Evolutionary conservation across 2,329 filamentous ascomycete genomes (phyloP).

Genomic region (Sphaerulina vaccinii): DNA sequence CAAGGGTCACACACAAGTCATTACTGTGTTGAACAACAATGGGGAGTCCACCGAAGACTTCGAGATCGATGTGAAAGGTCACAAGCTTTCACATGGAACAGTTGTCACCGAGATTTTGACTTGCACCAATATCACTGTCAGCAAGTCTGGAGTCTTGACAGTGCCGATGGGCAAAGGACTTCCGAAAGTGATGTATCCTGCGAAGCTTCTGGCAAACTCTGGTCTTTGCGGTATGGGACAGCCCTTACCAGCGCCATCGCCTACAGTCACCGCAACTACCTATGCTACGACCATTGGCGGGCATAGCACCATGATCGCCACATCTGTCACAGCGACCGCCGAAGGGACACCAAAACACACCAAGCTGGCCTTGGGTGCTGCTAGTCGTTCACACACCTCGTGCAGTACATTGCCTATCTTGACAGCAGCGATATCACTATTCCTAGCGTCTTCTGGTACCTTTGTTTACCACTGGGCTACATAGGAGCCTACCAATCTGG

Average conservation of each 20-base stretch:
- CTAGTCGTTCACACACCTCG: not conserved
- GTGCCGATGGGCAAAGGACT: constrained; percentile 38
- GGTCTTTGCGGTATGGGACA: constrained; percentile 27
- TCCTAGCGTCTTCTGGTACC: not conserved
- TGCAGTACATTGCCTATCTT: not conserved
- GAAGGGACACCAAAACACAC: not conserved
- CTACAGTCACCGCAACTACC: not conserved
- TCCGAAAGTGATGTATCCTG: constrained; percentile 39
- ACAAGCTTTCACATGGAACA: constrained; percentile 32
- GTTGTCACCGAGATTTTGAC: constrained; percentile 37
- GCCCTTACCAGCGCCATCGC: constrained; percentile 1
- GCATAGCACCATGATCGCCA: not conserved
- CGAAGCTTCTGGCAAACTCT: constrained; percentile 26
- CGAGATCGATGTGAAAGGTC: constrained; percentile 38
- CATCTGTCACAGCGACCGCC: not conserved
- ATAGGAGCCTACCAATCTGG: not conserved
- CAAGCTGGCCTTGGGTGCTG: not conserved
- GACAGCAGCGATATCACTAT: not conserved
- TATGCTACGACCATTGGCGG: constrained; percentile 1
- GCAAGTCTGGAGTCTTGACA: constrained; percentile 29
- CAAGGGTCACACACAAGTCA: constrained; percentile 40
- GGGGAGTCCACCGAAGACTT: constrained; percentile 37
- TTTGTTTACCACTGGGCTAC: not conserved
- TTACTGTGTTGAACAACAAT: constrained; percentile 47
- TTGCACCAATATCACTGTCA: constrained; percentile 34